phyloP scores from a whole-genome alignment of 176 grass and related monocot species.

The Pontederia paniculata region DNA sequence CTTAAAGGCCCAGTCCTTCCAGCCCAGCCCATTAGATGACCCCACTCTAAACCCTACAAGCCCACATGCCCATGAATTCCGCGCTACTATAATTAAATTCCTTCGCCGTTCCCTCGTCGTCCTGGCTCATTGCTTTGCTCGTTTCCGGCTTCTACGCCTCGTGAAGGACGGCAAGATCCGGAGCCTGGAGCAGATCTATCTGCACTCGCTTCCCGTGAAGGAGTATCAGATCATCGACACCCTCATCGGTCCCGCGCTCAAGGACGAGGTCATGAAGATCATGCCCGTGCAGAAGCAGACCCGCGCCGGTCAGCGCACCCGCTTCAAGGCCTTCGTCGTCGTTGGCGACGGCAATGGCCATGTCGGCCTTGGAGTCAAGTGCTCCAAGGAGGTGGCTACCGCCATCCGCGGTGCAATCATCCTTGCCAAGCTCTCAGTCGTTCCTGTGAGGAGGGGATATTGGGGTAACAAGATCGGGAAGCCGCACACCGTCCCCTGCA shows the following conservation, averaged over 20 bases:
- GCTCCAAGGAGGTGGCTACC: neutral
- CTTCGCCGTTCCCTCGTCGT: too few relatives aligned
- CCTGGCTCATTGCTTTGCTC: too few relatives aligned
- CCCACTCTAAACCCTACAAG: too few relatives aligned
- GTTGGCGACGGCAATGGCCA: neutral
- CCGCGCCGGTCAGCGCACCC: neutral
- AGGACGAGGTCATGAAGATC: neutral
- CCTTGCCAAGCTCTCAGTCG: neutral
- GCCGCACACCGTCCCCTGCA: neutral
- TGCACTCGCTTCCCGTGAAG: neutral
- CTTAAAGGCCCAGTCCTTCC: too few relatives aligned
- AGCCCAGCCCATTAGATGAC: too few relatives aligned
- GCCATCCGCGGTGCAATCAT: neutral
- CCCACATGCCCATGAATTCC: too few relatives aligned
- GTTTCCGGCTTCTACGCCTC: too few relatives aligned
- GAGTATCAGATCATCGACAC: neutral
- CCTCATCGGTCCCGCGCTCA: neutral
- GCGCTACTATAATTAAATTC: too few relatives aligned
- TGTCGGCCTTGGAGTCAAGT: neutral
- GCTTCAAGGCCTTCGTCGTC: neutral
- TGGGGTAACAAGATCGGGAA: neutral
- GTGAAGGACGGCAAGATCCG: too few relatives aligned
- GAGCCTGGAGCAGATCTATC: neutral
- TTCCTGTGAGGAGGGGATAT: neutral
- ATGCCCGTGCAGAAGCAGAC: neutral